These are phyloP conservation scores for Amylostereum areolatum DNA, from an alignment of 1,284 basidiomycete genomes.

Conservation along the genomic window DNA sequence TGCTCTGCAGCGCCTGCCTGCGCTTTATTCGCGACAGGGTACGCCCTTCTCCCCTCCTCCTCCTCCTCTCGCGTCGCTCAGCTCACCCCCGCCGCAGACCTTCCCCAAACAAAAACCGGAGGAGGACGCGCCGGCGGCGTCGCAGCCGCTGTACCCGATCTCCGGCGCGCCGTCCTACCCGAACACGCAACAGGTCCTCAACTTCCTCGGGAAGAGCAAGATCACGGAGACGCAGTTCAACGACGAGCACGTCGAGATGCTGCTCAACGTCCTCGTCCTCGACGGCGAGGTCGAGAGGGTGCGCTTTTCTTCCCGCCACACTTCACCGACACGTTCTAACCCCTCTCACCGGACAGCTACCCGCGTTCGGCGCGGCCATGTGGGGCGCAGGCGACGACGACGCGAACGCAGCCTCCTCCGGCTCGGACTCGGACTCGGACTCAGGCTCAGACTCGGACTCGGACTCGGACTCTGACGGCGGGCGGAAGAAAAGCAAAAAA, in stretches of 20 bases:
- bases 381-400: slow-evolving; percentile 44
- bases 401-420: slow-evolving; percentile 5
- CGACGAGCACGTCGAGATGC: slow-evolving; percentile 81
- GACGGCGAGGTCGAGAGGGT: slow-evolving; percentile 86
- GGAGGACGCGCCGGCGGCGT: slow-evolving; percentile 25
- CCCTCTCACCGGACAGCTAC: slow-evolving; percentile 37
- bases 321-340: not conserved
- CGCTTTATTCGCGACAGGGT: slow-evolving; percentile 76
- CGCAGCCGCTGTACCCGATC: slow-evolving; percentile 59
- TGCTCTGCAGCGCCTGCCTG: slow-evolving; percentile 69
- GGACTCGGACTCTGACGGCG: slow-evolving; percentile 1
- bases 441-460: slow-evolving; percentile 4
- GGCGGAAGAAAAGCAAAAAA: not conserved
- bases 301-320: slow-evolving; percentile 2
- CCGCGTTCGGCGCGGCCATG: slow-evolving; percentile 55
- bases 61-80: not conserved
- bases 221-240: slow-evolving; percentile 78
- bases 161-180: slow-evolving; percentile 72
- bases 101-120: slow-evolving; percentile 50
- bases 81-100: slow-evolving; percentile 36
- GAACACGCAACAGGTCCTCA: slow-evolving; percentile 66
- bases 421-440: slow-evolving; percentile 1
- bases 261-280: slow-evolving; percentile 80
- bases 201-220: slow-evolving; percentile 64
- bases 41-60: slow-evolving; percentile 19